A percentile compares a stretch with the other conserved stretches of the same genome.
Evolutionary conservation across 495 filamentous ascomycete genomes (phyloP).

Genomic region (Cercophora samala): DNA sequence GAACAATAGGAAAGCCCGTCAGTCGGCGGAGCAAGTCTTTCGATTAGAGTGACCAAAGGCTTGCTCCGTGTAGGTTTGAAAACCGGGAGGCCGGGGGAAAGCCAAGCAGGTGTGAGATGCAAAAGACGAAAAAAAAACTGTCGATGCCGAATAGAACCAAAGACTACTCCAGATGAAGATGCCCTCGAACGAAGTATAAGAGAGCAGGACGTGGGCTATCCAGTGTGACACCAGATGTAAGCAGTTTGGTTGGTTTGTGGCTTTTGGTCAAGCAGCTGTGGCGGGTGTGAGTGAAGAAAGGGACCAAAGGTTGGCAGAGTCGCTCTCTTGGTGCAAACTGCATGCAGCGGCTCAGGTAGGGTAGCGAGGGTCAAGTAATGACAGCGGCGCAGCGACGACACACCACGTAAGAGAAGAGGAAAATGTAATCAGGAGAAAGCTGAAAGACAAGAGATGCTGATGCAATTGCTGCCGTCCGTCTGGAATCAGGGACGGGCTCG

Average conservation of each 20-base stretch:
- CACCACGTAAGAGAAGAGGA: neutral
- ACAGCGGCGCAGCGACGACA: neutral
- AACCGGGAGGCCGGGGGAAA: constrained; percentile 5
- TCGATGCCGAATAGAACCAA: neutral
- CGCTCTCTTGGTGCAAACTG: neutral
- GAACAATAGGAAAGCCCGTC: neutral
- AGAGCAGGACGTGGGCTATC: neutral
- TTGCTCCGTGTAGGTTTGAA: neutral
- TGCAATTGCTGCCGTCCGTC: neutral
- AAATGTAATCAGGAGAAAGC: neutral
- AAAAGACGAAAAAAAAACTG: constrained; percentile 1
- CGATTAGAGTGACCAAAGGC: constrained; percentile 9
- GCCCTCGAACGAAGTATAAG: neutral
- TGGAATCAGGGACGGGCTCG: neutral
- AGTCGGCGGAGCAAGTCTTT: neutral
- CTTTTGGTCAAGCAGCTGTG: neutral
- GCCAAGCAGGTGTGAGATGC: neutral
- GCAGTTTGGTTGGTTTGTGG: neutral
- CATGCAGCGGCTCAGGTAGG: neutral
- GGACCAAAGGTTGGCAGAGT: neutral
- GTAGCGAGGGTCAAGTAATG: neutral
- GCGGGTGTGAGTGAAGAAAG: neutral
- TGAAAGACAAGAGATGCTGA: neutral
- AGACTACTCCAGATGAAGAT: neutral
- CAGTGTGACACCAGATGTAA: neutral